These are phyloP conservation scores for Colletotrichum sp. DNA, from an alignment of 2,329 filamentous ascomycete species.

Conservation along the genomic window DNA sequence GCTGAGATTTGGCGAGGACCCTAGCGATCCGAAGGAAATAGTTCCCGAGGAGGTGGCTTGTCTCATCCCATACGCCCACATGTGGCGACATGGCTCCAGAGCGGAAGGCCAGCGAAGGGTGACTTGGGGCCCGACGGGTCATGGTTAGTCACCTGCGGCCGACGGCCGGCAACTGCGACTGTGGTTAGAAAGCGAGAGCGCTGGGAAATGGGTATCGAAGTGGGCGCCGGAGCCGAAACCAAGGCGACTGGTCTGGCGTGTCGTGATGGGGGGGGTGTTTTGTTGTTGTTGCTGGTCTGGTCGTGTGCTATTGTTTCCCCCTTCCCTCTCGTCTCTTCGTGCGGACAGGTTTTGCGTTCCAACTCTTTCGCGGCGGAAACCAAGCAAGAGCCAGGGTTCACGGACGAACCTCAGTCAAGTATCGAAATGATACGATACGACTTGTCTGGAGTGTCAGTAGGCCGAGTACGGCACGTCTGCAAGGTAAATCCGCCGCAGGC, in stretches of 20 bases:
- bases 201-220: background rate
- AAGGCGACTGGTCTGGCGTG: background rate
- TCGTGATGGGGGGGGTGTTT: background rate
- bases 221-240: slow-evolving; percentile 5
- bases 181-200: background rate
- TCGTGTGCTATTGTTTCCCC: background rate
- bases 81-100: slow-evolving; percentile 24
- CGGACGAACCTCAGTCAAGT: slow-evolving; percentile 26
- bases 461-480: slow-evolving; percentile 25
- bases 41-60: slow-evolving; percentile 40
- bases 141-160: background rate
- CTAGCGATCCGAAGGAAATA: slow-evolving; percentile 21
- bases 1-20: slow-evolving; percentile 21
- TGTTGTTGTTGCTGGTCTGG: background rate
- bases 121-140: background rate
- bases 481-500: slow-evolving; percentile 32
- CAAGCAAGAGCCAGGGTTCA: slow-evolving; percentile 18
- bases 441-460: slow-evolving; percentile 23
- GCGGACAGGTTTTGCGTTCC: slow-evolving; percentile 5
- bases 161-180: background rate
- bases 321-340: background rate
- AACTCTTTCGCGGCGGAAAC: slow-evolving; percentile 4
- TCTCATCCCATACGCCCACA: slow-evolving; percentile 34
- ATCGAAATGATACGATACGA: slow-evolving; percentile 25
- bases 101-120: background rate